Percentiles rank a stretch among this genome's conserved stretches.
These are phyloP conservation scores for Coemansia sp. DNA, from an alignment of 192 early-diverging fungal genomes.

Conservation along the genomic window DNA sequence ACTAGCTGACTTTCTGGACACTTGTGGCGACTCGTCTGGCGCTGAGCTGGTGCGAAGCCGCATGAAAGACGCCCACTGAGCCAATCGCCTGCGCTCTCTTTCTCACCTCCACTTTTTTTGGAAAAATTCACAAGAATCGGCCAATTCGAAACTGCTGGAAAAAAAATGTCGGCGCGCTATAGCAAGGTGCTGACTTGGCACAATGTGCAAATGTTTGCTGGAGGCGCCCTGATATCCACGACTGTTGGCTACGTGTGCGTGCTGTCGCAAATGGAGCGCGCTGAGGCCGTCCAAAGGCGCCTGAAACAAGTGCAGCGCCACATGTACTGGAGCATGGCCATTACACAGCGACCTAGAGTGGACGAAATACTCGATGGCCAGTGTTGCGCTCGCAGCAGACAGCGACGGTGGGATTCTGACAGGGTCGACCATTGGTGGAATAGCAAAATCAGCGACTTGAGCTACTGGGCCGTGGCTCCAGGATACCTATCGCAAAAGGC, in stretches of 20 bases:
- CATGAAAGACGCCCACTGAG: not conserved
- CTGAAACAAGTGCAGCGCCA: constrained; percentile 16
- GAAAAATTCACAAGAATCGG: not conserved
- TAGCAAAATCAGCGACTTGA: constrained; percentile 10
- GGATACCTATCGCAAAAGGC: constrained; percentile 14
- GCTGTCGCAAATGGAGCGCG: constrained; percentile 22
- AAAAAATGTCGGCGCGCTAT: constrained; percentile 31
- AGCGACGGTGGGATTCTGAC: not conserved
- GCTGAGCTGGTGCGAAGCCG: constrained; percentile 37
- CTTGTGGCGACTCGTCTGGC: constrained; percentile 33
- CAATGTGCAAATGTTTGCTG: constrained; percentile 36
- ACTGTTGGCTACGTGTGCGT: constrained; percentile 24
- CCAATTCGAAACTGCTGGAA: not conserved
- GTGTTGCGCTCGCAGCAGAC: not conserved
- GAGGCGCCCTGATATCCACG: constrained; percentile 24
- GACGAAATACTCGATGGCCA: not conserved
- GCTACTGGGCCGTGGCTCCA: constrained; percentile 21
- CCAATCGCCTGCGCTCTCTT: not conserved
- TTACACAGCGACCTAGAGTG: constrained; percentile 18
- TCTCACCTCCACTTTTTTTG: not conserved
- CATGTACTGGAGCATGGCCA: constrained; percentile 55
- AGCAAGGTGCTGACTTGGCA: constrained; percentile 36
- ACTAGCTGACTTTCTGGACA: constrained; percentile 39
- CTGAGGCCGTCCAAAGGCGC: constrained; percentile 21
- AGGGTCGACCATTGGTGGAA: constrained; percentile 36